phyloP scores from a whole-genome alignment of 495 filamentous ascomycete species.

The Aspergillus leporis region DNA sequence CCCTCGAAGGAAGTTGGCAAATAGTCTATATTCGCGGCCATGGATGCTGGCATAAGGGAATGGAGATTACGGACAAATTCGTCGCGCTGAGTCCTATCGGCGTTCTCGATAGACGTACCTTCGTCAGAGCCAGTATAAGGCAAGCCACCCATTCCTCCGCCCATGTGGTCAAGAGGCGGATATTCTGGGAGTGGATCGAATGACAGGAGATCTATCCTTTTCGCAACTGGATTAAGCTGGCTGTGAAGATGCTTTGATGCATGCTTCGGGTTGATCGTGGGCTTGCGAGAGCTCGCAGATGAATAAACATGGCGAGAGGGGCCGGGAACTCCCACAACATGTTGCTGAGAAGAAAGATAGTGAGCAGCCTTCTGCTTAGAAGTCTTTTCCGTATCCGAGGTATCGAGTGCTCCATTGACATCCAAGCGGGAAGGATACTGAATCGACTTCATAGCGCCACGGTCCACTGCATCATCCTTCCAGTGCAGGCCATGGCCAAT shows the following conservation, averaged over 20 bases:
- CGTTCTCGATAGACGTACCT: conserved; percentile 7
- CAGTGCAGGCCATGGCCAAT: conserved; percentile 13
- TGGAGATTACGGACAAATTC: conserved; percentile 22
- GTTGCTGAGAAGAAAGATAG: conserved; percentile 14
- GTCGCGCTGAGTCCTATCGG: conserved; percentile 16
- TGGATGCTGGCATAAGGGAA: conserved; percentile 19
- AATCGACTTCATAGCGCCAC: conserved; percentile 18
- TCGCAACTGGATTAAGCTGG: conserved; percentile 7
- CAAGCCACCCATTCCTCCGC: conserved; percentile 8
- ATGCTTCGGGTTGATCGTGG: conserved; percentile 12
- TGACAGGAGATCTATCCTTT: conserved; percentile 24
- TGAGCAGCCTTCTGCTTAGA: conserved; percentile 17
- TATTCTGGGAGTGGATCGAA: conserved; percentile 23
- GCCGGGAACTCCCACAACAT: conserved; percentile 5
- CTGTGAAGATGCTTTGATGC: conserved; percentile 11
- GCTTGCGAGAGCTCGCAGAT: conserved; percentile 11
- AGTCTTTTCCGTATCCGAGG: conserved; percentile 14
- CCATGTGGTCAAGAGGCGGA: conserved; percentile 17
- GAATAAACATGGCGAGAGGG: conserved; percentile 12
- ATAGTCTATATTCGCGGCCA: conserved; percentile 11
- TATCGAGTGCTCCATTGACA: conserved; percentile 11
- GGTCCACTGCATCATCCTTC: conserved; percentile 20
- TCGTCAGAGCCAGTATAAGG: conserved; percentile 12
- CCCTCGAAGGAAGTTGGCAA: conserved; percentile 15
- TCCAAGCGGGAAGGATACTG: conserved; percentile 24